Conservation (phyloP, 2,329 filamentous ascomycete species). For the Stagonosporopsis chrysanthemi region DNA sequence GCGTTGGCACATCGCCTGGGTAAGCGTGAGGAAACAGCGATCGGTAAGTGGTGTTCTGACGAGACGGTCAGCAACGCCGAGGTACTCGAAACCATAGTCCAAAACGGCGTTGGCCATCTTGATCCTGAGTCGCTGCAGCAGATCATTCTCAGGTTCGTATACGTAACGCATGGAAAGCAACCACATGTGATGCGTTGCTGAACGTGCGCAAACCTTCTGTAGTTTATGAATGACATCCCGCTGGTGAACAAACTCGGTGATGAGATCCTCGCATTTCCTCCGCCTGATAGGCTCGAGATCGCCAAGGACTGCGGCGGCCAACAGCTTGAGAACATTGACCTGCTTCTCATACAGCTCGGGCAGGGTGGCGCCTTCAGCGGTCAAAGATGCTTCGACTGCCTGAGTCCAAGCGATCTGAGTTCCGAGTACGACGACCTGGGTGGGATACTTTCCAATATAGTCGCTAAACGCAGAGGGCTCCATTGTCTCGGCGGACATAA, state of each 20-base stretch:
- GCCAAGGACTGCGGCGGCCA: conserved; percentile 87
- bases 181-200: conserved; percentile 87
- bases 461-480: conserved; percentile 73
- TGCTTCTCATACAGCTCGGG: conserved; percentile 79
- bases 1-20: conserved; percentile 91
- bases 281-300: conserved; percentile 86
- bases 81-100: conserved; percentile 96
- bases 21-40: conserved; percentile 96
- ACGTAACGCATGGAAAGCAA: conserved; percentile 96
- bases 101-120: conserved; percentile 97
- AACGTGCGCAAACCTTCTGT: conserved; percentile 74
- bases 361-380: conserved; percentile 73
- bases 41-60: conserved; percentile 97
- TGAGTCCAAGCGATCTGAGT: conserved; percentile 95
- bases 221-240: conserved; percentile 92
- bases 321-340: conserved; percentile 81
- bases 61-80: conserved; percentile 94
- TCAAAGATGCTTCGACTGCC: conserved; percentile 79
- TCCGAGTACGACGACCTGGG: conserved; percentile 93
- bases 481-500: conserved; percentile 76
- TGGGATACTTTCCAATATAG: conserved; percentile 87
- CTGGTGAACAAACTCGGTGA: conserved; percentile 98
- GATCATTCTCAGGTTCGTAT: conserved; percentile 82
- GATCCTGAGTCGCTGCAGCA: conserved; percentile 81
- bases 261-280: conserved; percentile 98